Conservation (phyloP, 2,329 filamentous ascomycete genomes). For the Colletotrichum lupini region DNA sequence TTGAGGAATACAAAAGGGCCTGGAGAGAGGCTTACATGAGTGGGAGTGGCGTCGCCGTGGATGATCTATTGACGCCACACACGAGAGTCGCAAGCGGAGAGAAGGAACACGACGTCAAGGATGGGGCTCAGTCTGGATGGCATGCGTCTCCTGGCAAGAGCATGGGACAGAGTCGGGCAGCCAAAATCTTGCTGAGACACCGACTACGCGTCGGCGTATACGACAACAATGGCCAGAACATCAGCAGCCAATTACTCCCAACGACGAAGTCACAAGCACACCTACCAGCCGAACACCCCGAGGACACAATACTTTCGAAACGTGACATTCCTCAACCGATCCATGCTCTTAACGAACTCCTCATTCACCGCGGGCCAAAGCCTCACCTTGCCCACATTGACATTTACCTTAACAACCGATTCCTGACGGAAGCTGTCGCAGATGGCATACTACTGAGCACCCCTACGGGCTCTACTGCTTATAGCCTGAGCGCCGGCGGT, state of each 20-base stretch:
- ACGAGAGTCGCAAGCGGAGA: constrained; percentile 49
- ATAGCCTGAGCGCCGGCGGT: constrained; percentile 91
- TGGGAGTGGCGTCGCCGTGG: constrained; percentile 63
- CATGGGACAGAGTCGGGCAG: constrained; percentile 78
- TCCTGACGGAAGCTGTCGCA: constrained; percentile 92
- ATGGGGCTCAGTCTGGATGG: constrained; percentile 63
- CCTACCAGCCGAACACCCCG: constrained; percentile 40
- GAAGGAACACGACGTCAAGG: constrained; percentile 40
- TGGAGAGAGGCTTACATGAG: constrained; percentile 94
- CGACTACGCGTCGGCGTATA: constrained; percentile 89
- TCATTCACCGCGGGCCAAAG: constrained; percentile 89
- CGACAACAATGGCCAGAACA: constrained; percentile 71
- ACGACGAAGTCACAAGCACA: constrained; percentile 53
- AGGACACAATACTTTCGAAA: constrained; percentile 31
- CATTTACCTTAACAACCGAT: constrained; percentile 88
- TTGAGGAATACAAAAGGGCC: constrained; percentile 89
- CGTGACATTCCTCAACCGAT: constrained; percentile 52
- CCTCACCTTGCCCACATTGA: constrained; percentile 93
- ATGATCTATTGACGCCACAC: constrained; percentile 53
- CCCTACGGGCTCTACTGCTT: constrained; percentile 94
- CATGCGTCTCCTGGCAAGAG: constrained; percentile 81
- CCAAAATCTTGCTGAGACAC: constrained; percentile 87
- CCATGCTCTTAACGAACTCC: constrained; percentile 92
- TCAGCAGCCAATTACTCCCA: constrained; percentile 62
- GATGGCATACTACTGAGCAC: constrained; percentile 96